Percentiles rank a stretch among this genome's conserved stretches.
These are phyloP conservation scores for Cryptococcus sp. DNA, from an alignment of 1,284 basidiomycete genomes.

Conservation along the genomic window DNA sequence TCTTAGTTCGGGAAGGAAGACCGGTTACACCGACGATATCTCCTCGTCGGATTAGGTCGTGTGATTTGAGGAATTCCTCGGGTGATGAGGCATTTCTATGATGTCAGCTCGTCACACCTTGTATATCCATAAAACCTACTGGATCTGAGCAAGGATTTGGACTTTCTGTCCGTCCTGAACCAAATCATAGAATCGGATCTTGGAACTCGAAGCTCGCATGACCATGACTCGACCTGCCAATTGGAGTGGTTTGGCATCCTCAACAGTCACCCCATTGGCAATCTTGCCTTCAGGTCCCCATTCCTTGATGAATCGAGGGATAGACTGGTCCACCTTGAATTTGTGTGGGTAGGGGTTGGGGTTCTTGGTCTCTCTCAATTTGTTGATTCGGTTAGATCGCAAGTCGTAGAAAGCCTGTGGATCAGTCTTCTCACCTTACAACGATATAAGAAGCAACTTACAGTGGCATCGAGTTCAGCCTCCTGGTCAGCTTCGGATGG, in stretches of 20 bases:
- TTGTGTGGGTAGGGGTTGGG: constrained; percentile 99
- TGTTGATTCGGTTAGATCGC: constrained; percentile 79
- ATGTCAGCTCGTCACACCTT: not conserved
- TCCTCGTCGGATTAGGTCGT: constrained; percentile 87
- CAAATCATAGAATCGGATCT: constrained; percentile 92
- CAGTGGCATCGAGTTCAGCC: constrained; percentile 47
- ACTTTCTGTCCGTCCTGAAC: constrained; percentile 89
- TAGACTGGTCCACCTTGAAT: constrained; percentile 82
- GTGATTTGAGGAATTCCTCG: constrained; percentile 65
- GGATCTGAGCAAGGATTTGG: constrained; percentile 89
- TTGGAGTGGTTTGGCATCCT: constrained; percentile 45
- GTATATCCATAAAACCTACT: constrained; percentile 55
- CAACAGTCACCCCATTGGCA: constrained; percentile 37
- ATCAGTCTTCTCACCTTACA: not conserved
- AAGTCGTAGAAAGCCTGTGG: constrained; percentile 92
- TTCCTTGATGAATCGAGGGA: constrained; percentile 68
- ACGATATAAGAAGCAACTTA: constrained; percentile 4
- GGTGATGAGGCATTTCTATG: constrained; percentile 59
- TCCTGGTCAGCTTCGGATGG: constrained; percentile 29
- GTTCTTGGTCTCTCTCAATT: constrained; percentile 74
- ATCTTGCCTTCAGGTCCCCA: constrained; percentile 74
- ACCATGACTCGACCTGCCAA: constrained; percentile 89
- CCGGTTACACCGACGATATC: constrained; percentile 94
- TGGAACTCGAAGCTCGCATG: constrained; percentile 75
- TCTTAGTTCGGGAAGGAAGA: constrained; percentile 85